These are phyloP conservation scores for Candida silvicultrix DNA, from an alignment of 805 yeast species.

Conservation along the genomic window DNA sequence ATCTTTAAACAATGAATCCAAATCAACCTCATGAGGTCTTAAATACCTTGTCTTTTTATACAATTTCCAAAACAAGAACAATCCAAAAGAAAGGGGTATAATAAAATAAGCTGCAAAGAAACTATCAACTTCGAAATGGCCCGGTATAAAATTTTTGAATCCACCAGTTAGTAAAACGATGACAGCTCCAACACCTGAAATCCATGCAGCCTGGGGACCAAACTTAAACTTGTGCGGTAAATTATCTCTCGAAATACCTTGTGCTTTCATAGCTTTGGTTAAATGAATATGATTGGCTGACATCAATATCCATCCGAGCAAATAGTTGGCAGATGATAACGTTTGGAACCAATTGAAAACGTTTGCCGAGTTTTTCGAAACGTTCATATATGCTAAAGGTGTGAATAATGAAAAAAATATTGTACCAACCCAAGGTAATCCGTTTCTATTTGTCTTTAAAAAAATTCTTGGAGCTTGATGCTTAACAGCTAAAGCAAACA, in stretches of 20 bases:
- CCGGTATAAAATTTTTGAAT: conserved; percentile 27
- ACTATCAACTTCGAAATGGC: conserved; percentile 17
- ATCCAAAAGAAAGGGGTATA: conserved; percentile 23
- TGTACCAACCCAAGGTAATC: conserved; percentile 28
- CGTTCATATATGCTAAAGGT: conserved; percentile 32
- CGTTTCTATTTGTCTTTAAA: conserved; percentile 25
- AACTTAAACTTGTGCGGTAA: conserved; percentile 12
- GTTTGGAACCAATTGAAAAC: conserved; percentile 31
- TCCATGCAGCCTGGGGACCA: conserved; percentile 26
- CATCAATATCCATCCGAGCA: conserved; percentile 28
- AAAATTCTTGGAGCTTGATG: conserved; percentile 33
- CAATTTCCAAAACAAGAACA: conserved; percentile 29
- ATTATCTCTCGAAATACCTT: conserved; percentile 20
- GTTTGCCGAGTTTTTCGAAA: conserved; percentile 21
- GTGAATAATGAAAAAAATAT: conserved; percentile 24
- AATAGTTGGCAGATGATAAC: conserved; percentile 25
- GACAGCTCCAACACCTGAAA: conserved; percentile 21
- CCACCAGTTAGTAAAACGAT: conserved; percentile 31
- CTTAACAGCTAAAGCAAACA: conserved; percentile 31
- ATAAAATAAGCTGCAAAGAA: conserved; percentile 16
- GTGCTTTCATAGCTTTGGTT: conserved; percentile 33
- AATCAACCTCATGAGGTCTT: conserved; percentile 35
- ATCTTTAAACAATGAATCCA: conserved; percentile 26
- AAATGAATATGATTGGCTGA: conserved; percentile 26
- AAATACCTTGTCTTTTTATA: conserved; percentile 26